Percentiles rank a stretch among this genome's conserved stretches.
Conservation (phyloP, 1,284 basidiomycete species). For the Ustilago bromivora region DNA sequence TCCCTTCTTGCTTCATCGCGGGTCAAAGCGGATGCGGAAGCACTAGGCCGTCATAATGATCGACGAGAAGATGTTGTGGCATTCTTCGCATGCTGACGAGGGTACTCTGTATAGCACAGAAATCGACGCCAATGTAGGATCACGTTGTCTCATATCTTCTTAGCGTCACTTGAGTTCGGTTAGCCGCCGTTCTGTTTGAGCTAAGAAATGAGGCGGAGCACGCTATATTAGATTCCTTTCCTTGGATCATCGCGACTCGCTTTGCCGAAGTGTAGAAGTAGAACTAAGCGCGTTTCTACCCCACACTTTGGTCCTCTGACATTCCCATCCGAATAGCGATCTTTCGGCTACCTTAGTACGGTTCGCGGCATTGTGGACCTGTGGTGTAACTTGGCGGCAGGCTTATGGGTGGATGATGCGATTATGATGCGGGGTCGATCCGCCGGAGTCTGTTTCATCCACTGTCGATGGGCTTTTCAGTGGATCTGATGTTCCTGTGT, state of each 20-base stretch:
- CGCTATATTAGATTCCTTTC: constrained; percentile 5
- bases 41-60: background rate
- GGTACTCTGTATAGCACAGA: background rate
- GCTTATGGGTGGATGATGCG: background rate
- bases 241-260: background rate
- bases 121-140: constrained; percentile 2
- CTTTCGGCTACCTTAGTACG: background rate
- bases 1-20: background rate
- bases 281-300: background rate
- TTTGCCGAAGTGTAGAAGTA: background rate
- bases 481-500: constrained; percentile 1
- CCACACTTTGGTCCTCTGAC: background rate
- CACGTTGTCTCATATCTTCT: background rate
- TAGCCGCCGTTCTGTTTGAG: background rate
- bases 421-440: constrained; percentile 3
- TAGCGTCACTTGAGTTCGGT: background rate
- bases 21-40: background rate
- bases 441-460: background rate
- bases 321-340: background rate
- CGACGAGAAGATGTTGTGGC: background rate
- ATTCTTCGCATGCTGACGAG: background rate
- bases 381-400: background rate
- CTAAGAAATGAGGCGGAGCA: background rate
- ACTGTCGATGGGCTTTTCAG: background rate
- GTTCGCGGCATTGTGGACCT: background rate